phyloP scores from a whole-genome alignment of 2,329 filamentous ascomycete genomes.

The Didymosphaeria variabile region DNA sequence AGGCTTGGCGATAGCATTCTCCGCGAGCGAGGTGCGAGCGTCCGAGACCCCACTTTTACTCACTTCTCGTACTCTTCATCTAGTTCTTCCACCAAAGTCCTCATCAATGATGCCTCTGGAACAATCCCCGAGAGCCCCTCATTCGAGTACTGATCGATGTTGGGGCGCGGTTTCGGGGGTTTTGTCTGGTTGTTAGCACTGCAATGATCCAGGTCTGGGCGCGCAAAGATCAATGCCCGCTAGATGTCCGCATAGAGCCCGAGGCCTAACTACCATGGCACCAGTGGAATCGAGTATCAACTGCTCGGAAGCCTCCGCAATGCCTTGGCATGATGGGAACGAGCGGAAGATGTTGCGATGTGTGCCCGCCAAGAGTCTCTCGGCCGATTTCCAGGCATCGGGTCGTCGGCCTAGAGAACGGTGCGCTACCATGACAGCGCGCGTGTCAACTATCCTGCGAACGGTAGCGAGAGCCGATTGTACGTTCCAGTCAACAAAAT shows the following conservation, averaged over 20 bases:
- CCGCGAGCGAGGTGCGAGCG: background rate
- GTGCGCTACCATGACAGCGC: constrained; percentile 9
- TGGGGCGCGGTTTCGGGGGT: too few relatives aligned
- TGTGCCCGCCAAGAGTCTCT: background rate
- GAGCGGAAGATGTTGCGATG: background rate
- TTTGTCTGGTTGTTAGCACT: too few relatives aligned
- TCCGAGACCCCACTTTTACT: background rate
- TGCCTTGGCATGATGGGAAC: background rate
- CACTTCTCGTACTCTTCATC: background rate
- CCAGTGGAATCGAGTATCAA: background rate
- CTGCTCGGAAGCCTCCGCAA: background rate
- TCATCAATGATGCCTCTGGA: too few relatives aligned
- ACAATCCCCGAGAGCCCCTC: too few relatives aligned
- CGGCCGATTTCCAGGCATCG: constrained; percentile 3
- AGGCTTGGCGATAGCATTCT: background rate
- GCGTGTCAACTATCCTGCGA: constrained; percentile 5
- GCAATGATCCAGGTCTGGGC: too few relatives aligned
- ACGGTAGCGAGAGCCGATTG: constrained; percentile 7
- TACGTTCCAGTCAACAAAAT: background rate
- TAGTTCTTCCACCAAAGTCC: background rate
- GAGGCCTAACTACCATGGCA: background rate
- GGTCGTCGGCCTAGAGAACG: constrained; percentile 2
- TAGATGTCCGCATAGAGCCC: background rate
- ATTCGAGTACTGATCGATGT: too few relatives aligned
- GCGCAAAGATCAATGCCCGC: background rate